These are phyloP conservation scores for Colletotrichum plurivorum DNA, from an alignment of 2,329 filamentous ascomycete species.

Conservation along the genomic window DNA sequence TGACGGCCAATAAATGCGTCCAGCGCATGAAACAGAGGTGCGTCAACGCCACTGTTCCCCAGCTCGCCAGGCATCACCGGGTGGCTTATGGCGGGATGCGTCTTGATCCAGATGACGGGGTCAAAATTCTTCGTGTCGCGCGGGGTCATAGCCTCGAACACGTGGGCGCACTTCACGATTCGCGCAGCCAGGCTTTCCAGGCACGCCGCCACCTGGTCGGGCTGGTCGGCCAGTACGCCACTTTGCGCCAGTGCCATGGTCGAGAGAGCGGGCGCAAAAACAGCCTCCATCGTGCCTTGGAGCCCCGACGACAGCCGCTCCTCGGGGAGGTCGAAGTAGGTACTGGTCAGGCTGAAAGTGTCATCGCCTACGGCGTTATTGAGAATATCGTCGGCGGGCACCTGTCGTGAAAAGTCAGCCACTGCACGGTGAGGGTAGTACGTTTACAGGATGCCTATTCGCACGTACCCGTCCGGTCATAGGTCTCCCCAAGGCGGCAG, in stretches of 20 bases:
- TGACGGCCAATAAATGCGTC: slow-evolving; percentile 29
- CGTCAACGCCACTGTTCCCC: slow-evolving; percentile 34
- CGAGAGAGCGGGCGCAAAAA: slow-evolving; percentile 31
- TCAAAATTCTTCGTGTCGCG: slow-evolving; percentile 31
- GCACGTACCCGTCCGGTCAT: slow-evolving; percentile 31
- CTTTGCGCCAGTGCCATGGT: slow-evolving; percentile 32
- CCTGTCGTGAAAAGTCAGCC: slow-evolving; percentile 19
- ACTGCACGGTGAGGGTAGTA: not conserved
- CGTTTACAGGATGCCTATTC: not conserved
- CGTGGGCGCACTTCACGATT: slow-evolving; percentile 25
- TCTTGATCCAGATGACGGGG: slow-evolving; percentile 39
- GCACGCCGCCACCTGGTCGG: slow-evolving; percentile 24
- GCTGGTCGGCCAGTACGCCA: slow-evolving; percentile 28
- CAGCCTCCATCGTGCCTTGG: slow-evolving; percentile 29
- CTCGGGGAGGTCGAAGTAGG: slow-evolving; percentile 34
- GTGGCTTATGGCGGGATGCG: slow-evolving; percentile 33
- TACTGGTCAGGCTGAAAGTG: slow-evolving; percentile 22
- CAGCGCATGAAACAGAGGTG: slow-evolving; percentile 34
- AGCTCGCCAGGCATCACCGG: slow-evolving; percentile 30
- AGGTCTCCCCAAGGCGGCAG: slow-evolving; percentile 16
- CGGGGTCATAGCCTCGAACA: slow-evolving; percentile 32
- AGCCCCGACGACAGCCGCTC: slow-evolving; percentile 33
- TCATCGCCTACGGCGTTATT: slow-evolving; percentile 32
- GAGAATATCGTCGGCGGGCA: slow-evolving; percentile 36
- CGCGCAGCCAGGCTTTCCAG: slow-evolving; percentile 29